These are phyloP conservation scores for Barnettozyma salicaria DNA, from an alignment of 805 yeast genomes.

Conservation along the genomic window DNA sequence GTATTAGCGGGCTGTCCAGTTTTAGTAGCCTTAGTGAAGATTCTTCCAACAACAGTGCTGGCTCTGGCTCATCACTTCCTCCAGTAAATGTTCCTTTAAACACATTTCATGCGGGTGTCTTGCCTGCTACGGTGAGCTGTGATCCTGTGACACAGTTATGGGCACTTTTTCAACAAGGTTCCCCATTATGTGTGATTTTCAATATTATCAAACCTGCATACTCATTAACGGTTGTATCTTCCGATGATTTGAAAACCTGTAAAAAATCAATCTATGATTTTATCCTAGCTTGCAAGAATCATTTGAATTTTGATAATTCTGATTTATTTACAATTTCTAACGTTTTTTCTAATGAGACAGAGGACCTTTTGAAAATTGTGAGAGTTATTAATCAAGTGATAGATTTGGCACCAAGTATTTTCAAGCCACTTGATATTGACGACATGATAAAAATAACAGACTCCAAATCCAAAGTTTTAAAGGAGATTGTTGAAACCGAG, in stretches of 20 bases:
- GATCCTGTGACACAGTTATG: constrained; percentile 93
- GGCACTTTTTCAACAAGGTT: constrained; percentile 85
- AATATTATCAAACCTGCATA: constrained; percentile 59
- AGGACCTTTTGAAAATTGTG: constrained; percentile 69
- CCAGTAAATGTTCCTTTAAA: constrained; percentile 26
- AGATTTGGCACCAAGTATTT: constrained; percentile 42
- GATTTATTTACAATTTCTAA: constrained; percentile 85
- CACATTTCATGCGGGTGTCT: constrained; percentile 71
- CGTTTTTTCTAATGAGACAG: constrained; percentile 77
- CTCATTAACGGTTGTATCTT: constrained; percentile 56
- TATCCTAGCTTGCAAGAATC: constrained; percentile 75
- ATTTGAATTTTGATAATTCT: constrained; percentile 69
- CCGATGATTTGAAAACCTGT: constrained; percentile 79
- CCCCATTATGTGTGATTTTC: constrained; percentile 82
- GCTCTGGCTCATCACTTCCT: constrained; percentile 22
- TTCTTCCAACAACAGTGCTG: constrained; percentile 17
- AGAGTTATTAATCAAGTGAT: constrained; percentile 64
- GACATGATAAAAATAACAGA: constrained; percentile 35
- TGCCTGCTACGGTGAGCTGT: constrained; percentile 65
- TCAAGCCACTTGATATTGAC: constrained; percentile 29
- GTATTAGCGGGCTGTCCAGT: constrained; percentile 32
- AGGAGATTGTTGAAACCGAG: constrained; percentile 84
- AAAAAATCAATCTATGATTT: constrained; percentile 89
- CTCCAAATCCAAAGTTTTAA: constrained; percentile 69
- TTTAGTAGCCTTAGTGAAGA: constrained; percentile 31